Evolutionary conservation across 2,329 filamentous ascomycete genomes (phyloP).

Genomic region (Trichoderma sp.): DNA sequence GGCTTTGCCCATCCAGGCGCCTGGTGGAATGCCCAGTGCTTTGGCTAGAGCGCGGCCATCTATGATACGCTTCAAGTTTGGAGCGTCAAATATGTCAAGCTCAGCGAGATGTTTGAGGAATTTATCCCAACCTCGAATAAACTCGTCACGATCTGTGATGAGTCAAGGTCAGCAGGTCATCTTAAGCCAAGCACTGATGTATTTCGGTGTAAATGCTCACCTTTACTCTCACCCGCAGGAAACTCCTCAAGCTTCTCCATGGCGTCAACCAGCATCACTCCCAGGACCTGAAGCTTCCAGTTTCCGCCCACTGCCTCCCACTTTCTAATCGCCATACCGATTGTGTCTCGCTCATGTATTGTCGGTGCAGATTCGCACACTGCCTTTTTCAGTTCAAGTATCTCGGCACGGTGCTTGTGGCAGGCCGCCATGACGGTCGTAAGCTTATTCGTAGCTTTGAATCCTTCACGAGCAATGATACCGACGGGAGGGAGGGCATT

Average conservation of each 20-base stretch:
- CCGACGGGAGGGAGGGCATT: slow-evolving; percentile 47
- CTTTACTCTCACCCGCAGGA: slow-evolving; percentile 18
- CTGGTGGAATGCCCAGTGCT: slow-evolving; percentile 66
- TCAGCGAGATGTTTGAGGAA: slow-evolving; percentile 55
- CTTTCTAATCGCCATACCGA: slow-evolving; percentile 70
- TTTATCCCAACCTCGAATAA: slow-evolving; percentile 50
- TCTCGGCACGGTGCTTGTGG: slow-evolving; percentile 58
- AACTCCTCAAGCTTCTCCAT: slow-evolving; percentile 39
- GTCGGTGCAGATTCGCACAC: slow-evolving; percentile 45
- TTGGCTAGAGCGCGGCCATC: slow-evolving; percentile 72
- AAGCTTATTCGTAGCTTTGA: slow-evolving; percentile 75
- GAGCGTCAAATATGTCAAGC: slow-evolving; percentile 56
- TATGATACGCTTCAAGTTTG: slow-evolving; percentile 60
- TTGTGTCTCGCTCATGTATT: slow-evolving; percentile 54
- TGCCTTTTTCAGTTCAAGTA: slow-evolving; percentile 59
- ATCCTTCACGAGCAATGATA: slow-evolving; percentile 67
- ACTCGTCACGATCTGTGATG: slow-evolving; percentile 40
- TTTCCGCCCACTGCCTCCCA: slow-evolving; percentile 63
- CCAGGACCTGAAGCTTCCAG: slow-evolving; percentile 71
- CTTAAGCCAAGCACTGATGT: neutral
- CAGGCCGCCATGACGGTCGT: slow-evolving; percentile 64
- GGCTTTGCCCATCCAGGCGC: slow-evolving; percentile 79
- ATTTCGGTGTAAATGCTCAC: neutral
- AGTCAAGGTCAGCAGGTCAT: neutral
- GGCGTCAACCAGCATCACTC: slow-evolving; percentile 63